A percentile compares a stretch with the other conserved stretches of the same genome.
phyloP scores from a whole-genome alignment of 176 grass and related monocot species.

The Triticum turgidum region DNA sequence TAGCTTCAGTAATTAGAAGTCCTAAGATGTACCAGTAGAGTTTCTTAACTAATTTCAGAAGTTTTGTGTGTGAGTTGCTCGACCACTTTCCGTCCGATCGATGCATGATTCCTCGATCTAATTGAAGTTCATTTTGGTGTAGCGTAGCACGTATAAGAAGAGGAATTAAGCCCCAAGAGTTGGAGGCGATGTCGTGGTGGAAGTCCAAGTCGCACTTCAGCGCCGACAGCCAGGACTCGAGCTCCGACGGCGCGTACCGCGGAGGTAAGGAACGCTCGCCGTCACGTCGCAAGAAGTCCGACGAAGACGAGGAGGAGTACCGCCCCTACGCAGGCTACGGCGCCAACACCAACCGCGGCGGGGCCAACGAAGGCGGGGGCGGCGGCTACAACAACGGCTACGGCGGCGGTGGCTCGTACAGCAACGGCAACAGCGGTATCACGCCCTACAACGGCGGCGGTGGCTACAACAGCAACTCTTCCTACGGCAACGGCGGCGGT shows the following conservation, averaged over 20 bases:
- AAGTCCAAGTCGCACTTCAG: neutral
- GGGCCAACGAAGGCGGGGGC: neutral
- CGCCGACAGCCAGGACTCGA: neutral
- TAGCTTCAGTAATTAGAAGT: neutral
- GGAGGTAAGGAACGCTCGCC: slow-evolving; percentile 5
- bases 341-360: neutral
- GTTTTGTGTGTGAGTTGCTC: neutral
- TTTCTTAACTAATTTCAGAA: neutral
- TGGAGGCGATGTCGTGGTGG: slow-evolving; percentile 16
- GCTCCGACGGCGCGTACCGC: neutral
- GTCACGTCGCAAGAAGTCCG: neutral
- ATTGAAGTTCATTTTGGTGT: neutral
- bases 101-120: neutral
- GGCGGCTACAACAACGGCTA: slow-evolving; percentile 4
- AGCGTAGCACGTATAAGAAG: neutral
- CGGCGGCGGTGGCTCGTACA: neutral
- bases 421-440: neutral
- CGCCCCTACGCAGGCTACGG: neutral
- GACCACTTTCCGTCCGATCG: neutral
- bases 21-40: too few relatives aligned
- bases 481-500: neutral
- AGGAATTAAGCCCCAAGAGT: neutral
- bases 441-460: neutral
- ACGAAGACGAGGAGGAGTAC: neutral
- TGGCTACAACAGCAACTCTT: neutral